These are phyloP conservation scores for Carnegiea gigantea DNA, from an alignment of 179 eudicot species.

Conservation along the genomic window DNA sequence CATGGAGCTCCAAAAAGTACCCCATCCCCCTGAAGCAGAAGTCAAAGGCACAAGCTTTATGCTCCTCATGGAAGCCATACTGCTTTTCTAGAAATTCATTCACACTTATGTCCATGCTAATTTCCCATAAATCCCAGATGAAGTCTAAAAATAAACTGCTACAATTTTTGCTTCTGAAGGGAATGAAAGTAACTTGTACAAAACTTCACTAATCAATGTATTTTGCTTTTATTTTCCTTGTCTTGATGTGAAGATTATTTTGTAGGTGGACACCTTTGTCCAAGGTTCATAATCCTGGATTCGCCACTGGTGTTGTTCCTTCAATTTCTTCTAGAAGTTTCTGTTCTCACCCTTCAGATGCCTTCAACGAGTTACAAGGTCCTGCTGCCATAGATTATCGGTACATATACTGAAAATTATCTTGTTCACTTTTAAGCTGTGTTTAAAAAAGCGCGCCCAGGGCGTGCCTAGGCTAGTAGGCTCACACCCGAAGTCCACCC, in stretches of 20 bases:
- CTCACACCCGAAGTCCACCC: too few species aligned
- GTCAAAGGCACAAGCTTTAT: too few species aligned
- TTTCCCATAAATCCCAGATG: too few species aligned
- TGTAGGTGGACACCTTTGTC: background rate
- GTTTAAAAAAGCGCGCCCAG: too few species aligned
- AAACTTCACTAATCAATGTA: background rate
- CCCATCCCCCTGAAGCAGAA: too few species aligned
- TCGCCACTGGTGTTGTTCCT: background rate
- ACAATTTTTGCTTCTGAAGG: too few species aligned
- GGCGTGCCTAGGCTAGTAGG: too few species aligned
- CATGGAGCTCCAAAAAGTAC: too few species aligned
- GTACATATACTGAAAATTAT: slow-evolving; percentile 24
- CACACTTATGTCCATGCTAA: too few species aligned
- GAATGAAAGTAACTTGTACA: background rate
- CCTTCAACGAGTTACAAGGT: slow-evolving; percentile 26
- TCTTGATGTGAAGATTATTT: background rate
- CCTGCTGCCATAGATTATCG: slow-evolving; percentile 61
- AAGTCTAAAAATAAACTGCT: too few species aligned
- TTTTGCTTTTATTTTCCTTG: background rate
- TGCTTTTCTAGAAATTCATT: too few species aligned
- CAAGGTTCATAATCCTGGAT: background rate
- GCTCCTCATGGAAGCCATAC: too few species aligned
- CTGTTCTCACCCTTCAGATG: slow-evolving; percentile 33
- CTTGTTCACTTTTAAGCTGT: background rate
- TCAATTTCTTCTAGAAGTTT: slow-evolving; percentile 27